Base-by-base conservation (phyloP, 2,329 filamentous ascomycete species). In the Beauveria bassiana region DNA sequence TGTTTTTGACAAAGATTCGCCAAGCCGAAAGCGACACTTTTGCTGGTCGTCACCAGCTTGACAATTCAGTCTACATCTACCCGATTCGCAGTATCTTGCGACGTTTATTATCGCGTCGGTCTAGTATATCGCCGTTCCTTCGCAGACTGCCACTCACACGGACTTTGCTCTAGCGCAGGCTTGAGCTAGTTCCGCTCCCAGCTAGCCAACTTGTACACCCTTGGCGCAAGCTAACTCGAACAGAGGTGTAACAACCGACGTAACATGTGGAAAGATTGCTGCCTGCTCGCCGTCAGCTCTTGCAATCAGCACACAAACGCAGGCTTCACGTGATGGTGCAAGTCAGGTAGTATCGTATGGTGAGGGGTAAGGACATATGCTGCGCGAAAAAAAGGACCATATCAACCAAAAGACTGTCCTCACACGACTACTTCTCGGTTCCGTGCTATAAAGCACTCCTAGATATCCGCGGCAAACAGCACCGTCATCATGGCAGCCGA, bases 241-340 rank as follows among this genome's bases (percentile, higher is more conserved):
- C 26, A 34, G 42, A 42, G 22, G 26, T 45, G 34, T 38, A 38
- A 38, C 2, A 38, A 38, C 34, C 5, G 6, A 38, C 34, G 34
- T 38, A 16, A 9, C n/a, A 31, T 7, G 45, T 20, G 22, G 18
- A 22, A 7, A 31, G 43, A 14, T 43, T 43, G 1, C 28, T 16
- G 9, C 42, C 47, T 6, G 47, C 47, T 47, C 31, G 26, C 43
- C 9, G 12, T 45, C 38, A 22, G 4, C 10, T 9, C 16, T 16
- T 20, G n/a, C 4, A 43, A 52, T 57, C 45, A 38, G 42, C 54
- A 47, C 42, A 40, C 38, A 12, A 45, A 50, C 31, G 56, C 38
- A 43, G n/a, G 47, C 47, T 59, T 45, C 57, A 59, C 57, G 57
- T 59, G 57, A 59, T 59, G 38, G 3, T 31, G 38, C 47, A 31